phyloP scores from a whole-genome alignment of 2,329 filamentous ascomycete species.

The Pseudogymnoascus sp. region DNA sequence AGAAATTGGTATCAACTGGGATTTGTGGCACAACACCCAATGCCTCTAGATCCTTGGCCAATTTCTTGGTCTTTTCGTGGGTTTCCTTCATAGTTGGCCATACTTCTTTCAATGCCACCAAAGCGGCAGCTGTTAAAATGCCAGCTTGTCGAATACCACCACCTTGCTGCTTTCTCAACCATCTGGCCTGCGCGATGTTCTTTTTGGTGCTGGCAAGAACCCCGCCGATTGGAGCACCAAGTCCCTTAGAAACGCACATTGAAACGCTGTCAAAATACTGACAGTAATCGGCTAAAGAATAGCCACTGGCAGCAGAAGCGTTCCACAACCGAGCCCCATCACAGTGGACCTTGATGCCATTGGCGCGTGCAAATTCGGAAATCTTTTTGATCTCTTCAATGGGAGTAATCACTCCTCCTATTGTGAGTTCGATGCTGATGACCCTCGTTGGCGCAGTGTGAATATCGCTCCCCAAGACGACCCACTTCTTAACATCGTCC shows the following conservation, averaged over 20 bases:
- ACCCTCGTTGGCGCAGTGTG: conserved; percentile 74
- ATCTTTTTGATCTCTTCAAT: conserved; percentile 64
- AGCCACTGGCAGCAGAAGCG: conserved; percentile 63
- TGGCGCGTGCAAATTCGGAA: conserved; percentile 56
- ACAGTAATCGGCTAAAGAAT: conserved; percentile 59
- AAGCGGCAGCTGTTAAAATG: conserved; percentile 66
- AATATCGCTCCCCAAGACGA: conserved; percentile 59
- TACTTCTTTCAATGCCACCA: conserved; percentile 65
- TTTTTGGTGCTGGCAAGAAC: conserved; percentile 52
- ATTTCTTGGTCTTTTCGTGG: background rate
- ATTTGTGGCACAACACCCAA: background rate
- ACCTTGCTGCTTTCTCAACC: conserved; percentile 73
- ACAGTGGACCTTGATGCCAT: conserved; percentile 64
- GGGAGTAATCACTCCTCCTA: conserved; percentile 72
- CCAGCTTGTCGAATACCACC: conserved; percentile 73
- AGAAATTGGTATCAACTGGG: background rate
- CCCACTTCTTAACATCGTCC: conserved; percentile 58
- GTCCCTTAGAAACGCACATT: conserved; percentile 74
- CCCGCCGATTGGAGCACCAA: conserved; percentile 74
- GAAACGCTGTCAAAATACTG: conserved; percentile 66
- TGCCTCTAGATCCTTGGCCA: background rate
- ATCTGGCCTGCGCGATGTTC: conserved; percentile 52
- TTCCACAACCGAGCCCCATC: conserved; percentile 81
- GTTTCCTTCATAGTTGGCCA: background rate
- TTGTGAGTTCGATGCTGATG: conserved; percentile 79